Base-by-base conservation (phyloP, 1,284 basidiomycete species). In the Stygiomarasmius scandens region DNA sequence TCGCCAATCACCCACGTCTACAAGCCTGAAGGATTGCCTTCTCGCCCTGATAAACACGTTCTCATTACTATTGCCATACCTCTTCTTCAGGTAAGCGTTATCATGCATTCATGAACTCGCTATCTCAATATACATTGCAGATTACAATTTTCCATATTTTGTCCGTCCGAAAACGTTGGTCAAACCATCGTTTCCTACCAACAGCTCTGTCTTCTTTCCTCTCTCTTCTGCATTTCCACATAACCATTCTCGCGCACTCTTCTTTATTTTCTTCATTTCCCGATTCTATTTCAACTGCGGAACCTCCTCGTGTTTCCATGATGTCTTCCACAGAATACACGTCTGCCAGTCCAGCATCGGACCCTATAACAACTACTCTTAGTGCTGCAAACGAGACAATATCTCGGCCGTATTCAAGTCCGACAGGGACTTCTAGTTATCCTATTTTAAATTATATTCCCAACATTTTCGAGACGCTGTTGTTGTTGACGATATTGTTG, bases 401-500 rank as follows among this genome's bases (percentile, higher is more conserved):
- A 19, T 10, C 38, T 25, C 29, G 29, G 29, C 14, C 25, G 6
- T 58, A 58, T 49, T 53, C 56, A 11, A 52, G 38, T 32, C 51
- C 55, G 22, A 38, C 44, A n/a, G 60, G 58, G 16, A 53, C 53
- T 20, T 50, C 53, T 9, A 50, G 23, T 11, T 89, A 89, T 65
- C 89, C 89, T 0, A 75, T 89, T 12, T 79, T 90, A 57, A 89
- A 87, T 63, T 89, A 87, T 61, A 77, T 89, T 56, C 86, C 89
- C 2, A 87, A 85, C 65, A 69, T 88, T 49, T 83, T 90, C 53
- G 89, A 91, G 68, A 81, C 85, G 0, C 54, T 81, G 55, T 78
- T 91, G 43, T 61, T 87, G 27, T 65, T 68, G 20, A 75, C 84
- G 49, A 86, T 86, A 6, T 45, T 82, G 11, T 71, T 87, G 32